Percentiles rank a stretch among this genome's conserved stretches.
These are phyloP conservation scores for Apophysomyces variabilis DNA, from an alignment of 371 early-diverging fungal genomes.

Conservation along the genomic window DNA sequence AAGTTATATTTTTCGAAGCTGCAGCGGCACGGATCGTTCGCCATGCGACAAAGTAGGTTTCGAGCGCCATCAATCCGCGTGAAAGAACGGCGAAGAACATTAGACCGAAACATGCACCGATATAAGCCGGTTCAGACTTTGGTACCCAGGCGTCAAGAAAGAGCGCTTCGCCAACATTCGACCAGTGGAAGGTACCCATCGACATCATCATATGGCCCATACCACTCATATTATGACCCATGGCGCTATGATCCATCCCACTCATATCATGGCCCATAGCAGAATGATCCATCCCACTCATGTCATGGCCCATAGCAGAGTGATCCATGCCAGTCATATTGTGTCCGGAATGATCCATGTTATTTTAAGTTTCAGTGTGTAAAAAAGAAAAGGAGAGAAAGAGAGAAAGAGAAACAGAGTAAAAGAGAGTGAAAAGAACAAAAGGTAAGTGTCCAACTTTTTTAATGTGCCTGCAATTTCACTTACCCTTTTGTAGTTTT, in stretches of 20 bases:
- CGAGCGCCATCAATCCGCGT: constrained; percentile 54
- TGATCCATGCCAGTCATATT: constrained; percentile 5
- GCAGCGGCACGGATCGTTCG: constrained; percentile 2
- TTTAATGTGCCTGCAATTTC: too few species aligned
- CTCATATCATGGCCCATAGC: constrained; percentile 22
- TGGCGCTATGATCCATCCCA: constrained; percentile 18
- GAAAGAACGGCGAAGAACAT: constrained; percentile 55
- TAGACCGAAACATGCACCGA: constrained; percentile 62
- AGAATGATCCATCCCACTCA: constrained; percentile 19
- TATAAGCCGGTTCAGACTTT: constrained; percentile 54
- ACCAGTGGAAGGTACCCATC: constrained; percentile 58
- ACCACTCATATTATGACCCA: constrained; percentile 13
- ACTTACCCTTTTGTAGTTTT: constrained; percentile 1
- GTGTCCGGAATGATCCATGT: constrained; percentile 1
- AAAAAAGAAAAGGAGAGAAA: not conserved
- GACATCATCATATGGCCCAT: constrained; percentile 29
- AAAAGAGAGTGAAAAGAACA: not conserved
- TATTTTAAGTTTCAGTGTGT: not conserved
- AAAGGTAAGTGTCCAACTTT: not conserved
- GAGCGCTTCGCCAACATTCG: constrained; percentile 34
- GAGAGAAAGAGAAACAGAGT: not conserved
- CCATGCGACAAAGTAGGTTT: constrained; percentile 54
- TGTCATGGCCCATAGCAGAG: constrained; percentile 18
- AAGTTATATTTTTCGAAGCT: not conserved
- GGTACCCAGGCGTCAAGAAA: constrained; percentile 52